phyloP scores from a whole-genome alignment of 441 rosid species.

The Capsella rubella region DNA sequence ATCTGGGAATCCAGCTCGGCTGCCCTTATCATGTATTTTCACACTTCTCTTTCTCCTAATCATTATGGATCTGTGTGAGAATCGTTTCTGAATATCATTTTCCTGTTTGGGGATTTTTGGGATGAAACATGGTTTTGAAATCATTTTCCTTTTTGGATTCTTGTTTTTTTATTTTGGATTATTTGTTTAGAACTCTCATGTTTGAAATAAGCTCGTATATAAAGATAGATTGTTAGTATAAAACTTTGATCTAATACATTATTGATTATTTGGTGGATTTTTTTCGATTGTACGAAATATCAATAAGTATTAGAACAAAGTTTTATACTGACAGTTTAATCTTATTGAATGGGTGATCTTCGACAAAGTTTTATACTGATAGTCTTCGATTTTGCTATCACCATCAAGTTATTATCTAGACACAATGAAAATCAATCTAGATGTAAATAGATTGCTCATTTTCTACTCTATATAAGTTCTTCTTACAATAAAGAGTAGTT shows the following conservation, averaged over 20 bases:
- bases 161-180: background rate
- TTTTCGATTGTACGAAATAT: background rate
- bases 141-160: no score
- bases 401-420: no score
- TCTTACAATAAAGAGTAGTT: background rate
- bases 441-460: background rate
- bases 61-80: no score
- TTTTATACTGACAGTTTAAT: slow-evolving; percentile 9
- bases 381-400: background rate
- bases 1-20: no score
- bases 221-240: slow-evolving; percentile 18
- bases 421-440: background rate
- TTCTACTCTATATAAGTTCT: background rate
- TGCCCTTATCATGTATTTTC: no score
- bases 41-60: no score
- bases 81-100: no score
- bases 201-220: background rate
- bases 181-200: background rate
- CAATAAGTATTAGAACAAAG: background rate
- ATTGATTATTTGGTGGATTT: background rate
- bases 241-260: slow-evolving; percentile 16
- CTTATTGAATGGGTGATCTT: background rate
- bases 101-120: no score
- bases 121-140: no score
- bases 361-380: slow-evolving; percentile 13